Base-by-base conservation (phyloP, 805 yeast genomes). In the Saccharomycopsis guyanensis region DNA sequence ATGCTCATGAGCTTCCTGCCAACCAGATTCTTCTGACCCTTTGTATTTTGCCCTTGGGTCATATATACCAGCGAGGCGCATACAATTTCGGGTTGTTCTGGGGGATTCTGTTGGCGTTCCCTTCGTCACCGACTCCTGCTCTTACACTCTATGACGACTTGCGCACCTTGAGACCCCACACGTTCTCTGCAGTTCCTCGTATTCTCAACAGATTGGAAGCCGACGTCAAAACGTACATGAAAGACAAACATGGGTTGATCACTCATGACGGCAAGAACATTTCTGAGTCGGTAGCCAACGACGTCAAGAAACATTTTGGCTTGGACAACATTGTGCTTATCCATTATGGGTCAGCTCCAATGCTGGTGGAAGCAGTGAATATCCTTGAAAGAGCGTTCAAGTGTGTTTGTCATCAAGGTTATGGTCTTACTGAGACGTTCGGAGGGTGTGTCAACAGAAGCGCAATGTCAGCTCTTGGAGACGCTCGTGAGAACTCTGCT, bases 371-470 rank as follows among this genome's bases (percentile, higher is more conserved):
- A 36, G 79, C 87, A 1, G 67, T 81, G 36, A 64, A 66, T 48
- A 82, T 80, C 58, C 61, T 84, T 55, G 73, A 78, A 56, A 78
- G 79, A n/a, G 69, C 79, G 1, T 69, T 84, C 44, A 76, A 74
- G 51, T 60, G 75, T 47, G 66, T 72, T n/a, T 57, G 75, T 41
- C 60, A 66, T 46, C 88, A 82, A 63, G 93, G 91, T n/a, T 83
- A 82, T 60, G 91, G 89, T 2, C 68, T 79, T 34, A 78, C 86
- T 3, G 91, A 83, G 63, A 68, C 81, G 3, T 76, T 78, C 65
- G 84, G 83, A 16, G 88, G 86, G 12, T 56, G 75, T 43, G 66
- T 27, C 32, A 27, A 27, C 13, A 13, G 12, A 27, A 27, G 32
- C 13, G 63, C 55, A 46, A 80, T 75, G 47, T n/a, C n/a, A n/a